Base-by-base conservation (phyloP, 768 basidiomycete genomes). In the Pleurotus sapidus region DNA sequence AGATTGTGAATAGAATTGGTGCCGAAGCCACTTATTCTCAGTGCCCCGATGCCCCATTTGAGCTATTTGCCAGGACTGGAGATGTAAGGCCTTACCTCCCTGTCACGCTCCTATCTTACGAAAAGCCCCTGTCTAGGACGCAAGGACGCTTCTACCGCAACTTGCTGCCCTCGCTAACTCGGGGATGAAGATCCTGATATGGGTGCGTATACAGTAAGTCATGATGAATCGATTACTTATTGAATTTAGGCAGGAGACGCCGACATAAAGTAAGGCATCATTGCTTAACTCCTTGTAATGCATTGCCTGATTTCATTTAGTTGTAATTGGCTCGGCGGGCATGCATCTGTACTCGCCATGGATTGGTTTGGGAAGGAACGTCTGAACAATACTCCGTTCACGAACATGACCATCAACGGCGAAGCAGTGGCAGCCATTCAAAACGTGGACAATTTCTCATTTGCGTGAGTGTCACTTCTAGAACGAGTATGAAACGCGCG, bases 391-490 rank as follows among this genome's bases (percentile, higher is more conserved):
- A 69, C 72, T 0, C 70, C 72, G 1, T 73, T 81, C 54, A 76
- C 61, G 4, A 85, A 86, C 59, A 85, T 87, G 72, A 85, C 85
- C 0, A 77, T 87, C 24, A 53, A 75, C 38, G 83, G 79, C 1
- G 68, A 65, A 4, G 61, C 82, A 0, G 78, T 88, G 4, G 86
- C 83, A 0, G 80, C 84, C 0, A 75, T 86, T 15, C 79, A 84
- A 64, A 86, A 87, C 50, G 80, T 88, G 34, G 84, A 83, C 59
- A 84, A 84, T 57, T 87, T 87, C 64, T 74, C 82, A 0, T 88
- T 88, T 66, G 87, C 84, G 84, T 86, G 57, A 63, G 84, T 78
- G 2, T 8, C 45, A 3, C 18, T 56, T 27, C 23, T 23, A 18
- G 8, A 4, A 15, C 27, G 30, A 25, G 39, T 42, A 43, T 39